Evolutionary conservation across 352 stramenopile species (phyloP), one percentile per base, ranked within the genome.

Genomic region (Salisapilia sapeloensis): DNA sequence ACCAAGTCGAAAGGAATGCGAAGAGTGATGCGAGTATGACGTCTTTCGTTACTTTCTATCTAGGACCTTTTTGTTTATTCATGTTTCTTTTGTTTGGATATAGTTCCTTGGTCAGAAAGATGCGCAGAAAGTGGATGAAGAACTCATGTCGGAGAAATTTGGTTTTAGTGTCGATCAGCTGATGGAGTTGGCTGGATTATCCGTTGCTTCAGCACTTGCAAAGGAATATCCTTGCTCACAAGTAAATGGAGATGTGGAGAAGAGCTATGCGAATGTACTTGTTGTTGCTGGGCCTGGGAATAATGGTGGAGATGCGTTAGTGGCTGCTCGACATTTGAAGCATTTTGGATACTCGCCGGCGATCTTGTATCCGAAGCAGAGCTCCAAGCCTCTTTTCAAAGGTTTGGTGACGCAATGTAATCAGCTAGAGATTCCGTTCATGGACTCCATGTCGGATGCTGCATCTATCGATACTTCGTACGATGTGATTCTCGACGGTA

Each of bases 131-230:
- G 60, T 97, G 4, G 90, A 97, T 36, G 64, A 84, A 35, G 61
- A 89, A 41, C 77, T 97, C 29, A 97, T 97, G 85, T 65, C 56
- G 16, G 62, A 42, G 16, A 46, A 35, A 14, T 59, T 77, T 31
- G 86, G 86, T 2, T 97, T 97, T 53, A 92, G 70, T 15, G 78
- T 97, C 34, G 82, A 97, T 39, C 94, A 99, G 60, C 65, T 99
- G 13, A 99, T 99, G 96, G 96, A 99, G 58, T 65, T 99, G 13
- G 95, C 96, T 6, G 96, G 95, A 3, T 55, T 98, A 7, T 86
- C 80, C 47, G 92, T 99, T 12, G 89, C 92, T 4, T 79, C 76
- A 25, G 90, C 91, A 2, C 61, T 98, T 29, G 48, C 54, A 18
- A 76, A 94, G 39, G 55, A 77, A 20, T 87, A 60, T 33, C 58